Evolutionary conservation across 2,329 filamentous ascomycete species (phyloP), one percentile per base, ranked within the genome.

Genomic region (Sporothrix protearum): DNA sequence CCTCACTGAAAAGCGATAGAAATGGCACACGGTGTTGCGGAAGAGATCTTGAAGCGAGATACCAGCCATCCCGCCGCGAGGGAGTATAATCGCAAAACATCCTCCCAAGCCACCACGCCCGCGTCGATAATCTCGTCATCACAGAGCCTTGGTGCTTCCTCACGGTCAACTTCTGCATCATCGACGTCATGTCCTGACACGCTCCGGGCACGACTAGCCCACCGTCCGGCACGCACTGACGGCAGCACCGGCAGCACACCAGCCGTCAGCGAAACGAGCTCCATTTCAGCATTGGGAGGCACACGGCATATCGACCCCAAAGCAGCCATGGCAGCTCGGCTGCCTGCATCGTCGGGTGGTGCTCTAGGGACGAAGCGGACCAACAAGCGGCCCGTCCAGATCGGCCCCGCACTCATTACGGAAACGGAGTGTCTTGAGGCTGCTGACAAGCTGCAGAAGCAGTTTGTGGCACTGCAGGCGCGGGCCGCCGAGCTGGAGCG

Each of bases 61-160:
- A 66, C 73, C 1, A 14, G 5, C 8, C 68, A 75, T 28, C n/a
- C 63, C 4, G 69, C 12, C 10, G 72, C 73, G 2, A 51, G 22
- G 3, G 57, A 45, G 4, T 70, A 68, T n/a, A 25, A 72, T 3
- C 63, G 53, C 1, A 67, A 22, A 30, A 75, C 59, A 5, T 66
- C 69, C 19, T 71, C 59, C 2, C 69, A 28, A 36, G 30, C 45
- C n/a, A 71, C 47, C n/a, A 71, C 69, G 22, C 68, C 68, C 0
- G 59, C 68, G 14, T 39, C 68, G 47, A 33, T 57, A 3, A 64
- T 61, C 9, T 61, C 39, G 2, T 71, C 74, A 22, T 84, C 80
- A 30, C 69, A 55, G 39, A 55, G 55, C 76, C 80, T 85, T 36
- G 78, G 78, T 25, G 82, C 76, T 53, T 82, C 81, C 36, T 80